A percentile compares a stretch with the other conserved stretches of the same genome.
Evolutionary conservation across 768 basidiomycete species (phyloP).

Genomic region (Hygrophorus pudorinus): DNA sequence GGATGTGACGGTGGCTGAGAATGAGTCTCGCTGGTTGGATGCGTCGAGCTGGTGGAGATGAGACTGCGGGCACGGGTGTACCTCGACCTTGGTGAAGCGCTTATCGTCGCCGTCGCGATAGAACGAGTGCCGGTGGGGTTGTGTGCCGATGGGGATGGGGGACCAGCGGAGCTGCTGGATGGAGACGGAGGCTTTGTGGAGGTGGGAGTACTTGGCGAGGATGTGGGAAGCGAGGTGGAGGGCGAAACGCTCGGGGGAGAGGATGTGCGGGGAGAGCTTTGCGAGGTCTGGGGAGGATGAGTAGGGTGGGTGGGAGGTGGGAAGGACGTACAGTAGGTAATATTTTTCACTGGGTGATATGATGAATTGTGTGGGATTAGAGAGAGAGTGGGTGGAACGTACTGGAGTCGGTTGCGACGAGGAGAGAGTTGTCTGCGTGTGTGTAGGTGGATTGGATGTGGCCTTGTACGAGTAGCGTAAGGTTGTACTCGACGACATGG

Average conservation of each 20-base stretch:
- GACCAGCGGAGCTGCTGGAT: conserved; percentile 81
- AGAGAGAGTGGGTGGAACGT: conserved; percentile 18
- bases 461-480: conserved; percentile 74
- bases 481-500: conserved; percentile 77
- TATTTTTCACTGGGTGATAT: conserved; percentile 48
- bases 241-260: conserved; percentile 77
- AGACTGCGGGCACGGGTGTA: conserved; percentile 16
- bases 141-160: conserved; percentile 46
- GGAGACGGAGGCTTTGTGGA: conserved; percentile 58
- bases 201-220: conserved; percentile 70
- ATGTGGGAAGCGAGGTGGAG: conserved; percentile 80
- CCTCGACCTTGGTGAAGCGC: conserved; percentile 51
- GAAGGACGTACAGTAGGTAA: conserved; percentile 41
- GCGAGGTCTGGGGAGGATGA: conserved; percentile 49
- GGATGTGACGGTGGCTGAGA: conserved; percentile 51
- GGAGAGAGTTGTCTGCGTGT: conserved; percentile 74
- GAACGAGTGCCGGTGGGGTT: conserved; percentile 73
- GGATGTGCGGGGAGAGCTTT: conserved; percentile 81
- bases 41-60: conserved; percentile 45
- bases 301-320: neutral
- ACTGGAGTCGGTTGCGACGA: conserved; percentile 93
- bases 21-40: conserved; percentile 47
- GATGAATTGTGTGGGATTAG: neutral
- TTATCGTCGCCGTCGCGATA: conserved; percentile 88
- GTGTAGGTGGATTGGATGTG: conserved; percentile 78